Base-by-base conservation (phyloP, 495 filamentous ascomycete genomes). In the Daldinia caldariorum region DNA sequence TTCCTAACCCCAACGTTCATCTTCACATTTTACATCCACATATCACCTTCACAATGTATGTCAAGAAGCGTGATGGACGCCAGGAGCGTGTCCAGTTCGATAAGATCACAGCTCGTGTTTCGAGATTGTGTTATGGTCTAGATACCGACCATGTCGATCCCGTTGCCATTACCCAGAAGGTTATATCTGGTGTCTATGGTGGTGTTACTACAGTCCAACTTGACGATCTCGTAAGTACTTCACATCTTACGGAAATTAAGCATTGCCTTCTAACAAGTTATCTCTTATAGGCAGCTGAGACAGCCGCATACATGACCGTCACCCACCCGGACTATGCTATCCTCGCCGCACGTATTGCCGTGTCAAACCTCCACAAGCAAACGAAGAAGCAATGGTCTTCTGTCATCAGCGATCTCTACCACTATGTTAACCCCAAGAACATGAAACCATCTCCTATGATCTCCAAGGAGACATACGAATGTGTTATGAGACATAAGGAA, bases 1-100 rank as follows among this genome's bases (percentile, higher is more conserved):
- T 49, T 59, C 54, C 39, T 35, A 49, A 47, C 16, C 65, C 39
- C 58, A 49, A 66, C 14, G 72, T 49, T 20, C 73, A 47, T 18
- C 9, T 22, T 47, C 78, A 77, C 26, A 26, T 26, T 26, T 26
- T 26, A 26, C 26, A 26, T 26, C 3, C 26, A 26, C 26, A 26
- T 26, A 26, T 26, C 26, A 47, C 43, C 9, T 22, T 47, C 78
- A 77, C 77, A 66, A 88, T 88, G 85, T 88, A 83, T 77, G 85
- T 88, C 73, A 82, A 80, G 77, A 88, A 88, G 80, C 82, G 85
- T 78, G 85, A 99, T 86, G 95, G 95, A 82, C 94, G 95, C 85
- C 97, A 98, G 85, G 95, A 99, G 88, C 95, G 95, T 80, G 95
- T 99, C 62, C 95, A 99, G 80, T 99, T 99, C 85, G 95, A 99